These are phyloP conservation scores for Kodamaea sagamina DNA, from an alignment of 805 yeast genomes.

Conservation along the genomic window DNA sequence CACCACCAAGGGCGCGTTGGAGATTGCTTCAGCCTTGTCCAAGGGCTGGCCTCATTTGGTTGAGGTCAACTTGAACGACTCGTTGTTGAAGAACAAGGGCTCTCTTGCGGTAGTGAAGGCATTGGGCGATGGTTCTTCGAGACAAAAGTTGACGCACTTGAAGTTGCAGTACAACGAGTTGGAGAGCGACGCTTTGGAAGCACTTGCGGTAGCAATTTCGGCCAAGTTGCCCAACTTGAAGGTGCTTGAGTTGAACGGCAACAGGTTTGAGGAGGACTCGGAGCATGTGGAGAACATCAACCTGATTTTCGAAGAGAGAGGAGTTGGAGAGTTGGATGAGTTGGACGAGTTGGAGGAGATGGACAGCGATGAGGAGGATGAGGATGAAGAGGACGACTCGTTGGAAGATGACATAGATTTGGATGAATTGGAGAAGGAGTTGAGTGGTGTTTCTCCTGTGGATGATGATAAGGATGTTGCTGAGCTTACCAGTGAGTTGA, in stretches of 20 bases:
- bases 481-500: conserved; percentile 58
- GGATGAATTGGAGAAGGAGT: conserved; percentile 52
- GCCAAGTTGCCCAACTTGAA: conserved; percentile 61
- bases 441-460: conserved; percentile 46
- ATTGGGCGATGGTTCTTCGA: conserved; percentile 36
- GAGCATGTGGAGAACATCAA: conserved; percentile 62
- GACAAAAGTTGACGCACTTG: conserved; percentile 53
- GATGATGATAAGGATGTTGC: conserved; percentile 51
- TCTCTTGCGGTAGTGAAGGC: conserved; percentile 56
- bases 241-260: conserved; percentile 85
- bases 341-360: conserved; percentile 91
- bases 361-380: conserved; percentile 69
- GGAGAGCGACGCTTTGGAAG: conserved; percentile 60
- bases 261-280: conserved; percentile 87
- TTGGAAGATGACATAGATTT: conserved; percentile 59
- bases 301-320: conserved; percentile 67
- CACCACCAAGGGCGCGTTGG: conserved; percentile 67
- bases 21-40: conserved; percentile 45
- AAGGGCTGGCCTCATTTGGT: conserved; percentile 61
- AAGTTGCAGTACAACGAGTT: conserved; percentile 89
- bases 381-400: conserved; percentile 54
- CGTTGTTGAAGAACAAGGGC: conserved; percentile 80
- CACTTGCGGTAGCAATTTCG: conserved; percentile 55
- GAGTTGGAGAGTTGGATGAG: conserved; percentile 84
- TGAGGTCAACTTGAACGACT: conserved; percentile 87